Conservation (phyloP, 345 rosid genomes). For the Lumnitzera littorea region DNA sequence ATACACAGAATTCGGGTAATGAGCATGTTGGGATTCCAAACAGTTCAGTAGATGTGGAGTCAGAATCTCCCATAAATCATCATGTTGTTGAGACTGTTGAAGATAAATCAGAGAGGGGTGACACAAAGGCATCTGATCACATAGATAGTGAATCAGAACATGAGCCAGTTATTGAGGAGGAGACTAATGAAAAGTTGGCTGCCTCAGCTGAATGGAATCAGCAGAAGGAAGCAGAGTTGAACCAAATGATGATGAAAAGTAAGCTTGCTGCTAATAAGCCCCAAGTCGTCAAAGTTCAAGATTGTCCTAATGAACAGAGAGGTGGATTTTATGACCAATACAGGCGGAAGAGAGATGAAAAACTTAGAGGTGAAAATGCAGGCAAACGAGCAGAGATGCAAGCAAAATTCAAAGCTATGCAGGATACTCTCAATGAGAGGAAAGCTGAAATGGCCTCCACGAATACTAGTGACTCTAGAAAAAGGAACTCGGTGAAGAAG, state of each 20-base stretch:
- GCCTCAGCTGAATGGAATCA: constrained; percentile 40
- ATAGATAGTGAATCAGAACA: constrained; percentile 14
- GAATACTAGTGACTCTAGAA: constrained; percentile 24
- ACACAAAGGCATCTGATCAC: constrained; percentile 14
- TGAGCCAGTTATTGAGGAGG: constrained; percentile 19
- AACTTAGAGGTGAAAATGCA: constrained; percentile 48
- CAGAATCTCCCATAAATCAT: constrained; percentile 19
- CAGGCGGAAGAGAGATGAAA: constrained; percentile 53
- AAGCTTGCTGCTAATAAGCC: constrained; percentile 18
- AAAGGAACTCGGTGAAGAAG: constrained; percentile 24
- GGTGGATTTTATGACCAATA: constrained; percentile 51
- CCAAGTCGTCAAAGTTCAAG: constrained; percentile 17
- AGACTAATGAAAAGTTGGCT: constrained; percentile 20
- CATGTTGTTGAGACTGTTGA: constrained; percentile 17
- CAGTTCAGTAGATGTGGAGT: constrained; percentile 16
- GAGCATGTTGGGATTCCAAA: constrained; percentile 14
- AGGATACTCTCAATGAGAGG: constrained; percentile 35
- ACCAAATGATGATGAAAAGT: constrained; percentile 36
- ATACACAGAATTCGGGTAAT: constrained; percentile 17
- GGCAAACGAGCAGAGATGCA: constrained; percentile 41
- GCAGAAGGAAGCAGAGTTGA: constrained; percentile 51
- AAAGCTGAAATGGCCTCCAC: constrained; percentile 41
- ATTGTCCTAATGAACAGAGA: constrained; percentile 30
- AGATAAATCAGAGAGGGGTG: constrained; percentile 20
- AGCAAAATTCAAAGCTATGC: constrained; percentile 42